Evolutionary conservation across 2,329 filamentous ascomycete species (phyloP).

Genomic region (Cyanodermella asteris): DNA sequence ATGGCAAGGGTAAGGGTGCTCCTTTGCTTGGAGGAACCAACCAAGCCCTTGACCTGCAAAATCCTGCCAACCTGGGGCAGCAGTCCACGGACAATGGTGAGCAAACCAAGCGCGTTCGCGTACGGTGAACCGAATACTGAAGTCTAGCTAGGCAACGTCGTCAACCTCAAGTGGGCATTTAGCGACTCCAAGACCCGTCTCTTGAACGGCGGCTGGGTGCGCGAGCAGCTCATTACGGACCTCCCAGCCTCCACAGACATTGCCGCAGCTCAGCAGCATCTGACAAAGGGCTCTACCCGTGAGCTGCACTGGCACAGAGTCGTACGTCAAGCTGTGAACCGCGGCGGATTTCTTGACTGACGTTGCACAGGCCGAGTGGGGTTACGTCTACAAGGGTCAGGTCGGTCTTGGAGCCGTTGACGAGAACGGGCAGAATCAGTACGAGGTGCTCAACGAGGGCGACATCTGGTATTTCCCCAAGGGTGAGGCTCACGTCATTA

Average conservation of each 20-base stretch:
- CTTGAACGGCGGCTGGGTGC: slow-evolving; percentile 41
- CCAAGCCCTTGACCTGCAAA: slow-evolving; percentile 35
- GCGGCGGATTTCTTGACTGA: slow-evolving; percentile 1
- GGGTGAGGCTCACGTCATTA: slow-evolving; percentile 39
- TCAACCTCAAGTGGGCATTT: slow-evolving; percentile 49
- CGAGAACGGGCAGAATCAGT: slow-evolving; percentile 34
- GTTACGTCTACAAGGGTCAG: slow-evolving; percentile 36
- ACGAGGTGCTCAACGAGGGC: slow-evolving; percentile 34
- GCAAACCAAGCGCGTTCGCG: too few species aligned
- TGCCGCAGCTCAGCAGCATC: slow-evolving; percentile 44
- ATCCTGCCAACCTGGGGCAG: slow-evolving; percentile 40
- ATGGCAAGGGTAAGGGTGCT: slow-evolving; percentile 34
- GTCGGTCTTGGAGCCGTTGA: slow-evolving; percentile 40
- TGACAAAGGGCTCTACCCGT: slow-evolving; percentile 42
- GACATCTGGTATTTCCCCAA: slow-evolving; percentile 52
- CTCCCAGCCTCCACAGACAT: slow-evolving; percentile 44
- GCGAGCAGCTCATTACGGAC: slow-evolving; percentile 45
- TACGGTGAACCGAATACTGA: too few species aligned
- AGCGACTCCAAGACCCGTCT: slow-evolving; percentile 43
- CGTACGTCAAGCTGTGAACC: slow-evolving; percentile 19
- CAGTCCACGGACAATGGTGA: slow-evolving; percentile 41
- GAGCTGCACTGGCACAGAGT: slow-evolving; percentile 47
- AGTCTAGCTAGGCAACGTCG: too few species aligned
- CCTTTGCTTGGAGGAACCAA: slow-evolving; percentile 42
- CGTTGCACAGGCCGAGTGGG: slow-evolving; percentile 37